Evolutionary conservation across 345 rosid genomes (phyloP).

Genomic region (Psidium guajava): DNA sequence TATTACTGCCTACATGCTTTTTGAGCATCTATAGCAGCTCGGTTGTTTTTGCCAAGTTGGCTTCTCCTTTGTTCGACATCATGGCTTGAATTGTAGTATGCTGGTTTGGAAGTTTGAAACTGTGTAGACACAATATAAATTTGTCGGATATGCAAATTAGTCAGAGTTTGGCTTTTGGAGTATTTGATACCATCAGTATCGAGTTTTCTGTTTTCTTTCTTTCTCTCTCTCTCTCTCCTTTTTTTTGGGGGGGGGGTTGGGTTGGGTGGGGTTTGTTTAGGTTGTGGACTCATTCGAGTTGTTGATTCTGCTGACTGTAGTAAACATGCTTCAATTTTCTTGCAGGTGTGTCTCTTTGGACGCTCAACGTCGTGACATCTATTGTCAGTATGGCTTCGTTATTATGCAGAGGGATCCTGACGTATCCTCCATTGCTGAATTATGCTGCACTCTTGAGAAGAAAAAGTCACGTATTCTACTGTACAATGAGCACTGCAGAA

Average conservation of each 20-base stretch:
- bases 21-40: not conserved
- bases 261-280: not conserved
- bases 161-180: not conserved
- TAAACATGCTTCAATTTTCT: not conserved
- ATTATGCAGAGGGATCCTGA: slow-evolving; percentile 43
- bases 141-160: not conserved
- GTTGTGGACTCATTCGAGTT: not conserved
- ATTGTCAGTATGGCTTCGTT: slow-evolving; percentile 40
- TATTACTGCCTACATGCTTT: not conserved
- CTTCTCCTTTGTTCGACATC: not conserved
- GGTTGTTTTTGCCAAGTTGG: not conserved
- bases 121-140: not conserved
- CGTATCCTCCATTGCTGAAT: slow-evolving; percentile 28
- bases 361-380: not conserved
- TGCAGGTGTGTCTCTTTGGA: slow-evolving; percentile 9
- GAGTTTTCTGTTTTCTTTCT: not conserved
- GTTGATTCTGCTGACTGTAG: not conserved
- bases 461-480: slow-evolving; percentile 20
- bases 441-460: slow-evolving; percentile 35
- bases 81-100: not conserved
- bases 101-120: not conserved
- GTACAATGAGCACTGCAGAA: slow-evolving; percentile 28
- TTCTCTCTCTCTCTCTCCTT: too few species aligned
- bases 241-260: not conserved
- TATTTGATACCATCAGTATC: not conserved